Conservation (phyloP, 192 early-diverging fungal genomes). For the Dimargaris cristalligena region DNA sequence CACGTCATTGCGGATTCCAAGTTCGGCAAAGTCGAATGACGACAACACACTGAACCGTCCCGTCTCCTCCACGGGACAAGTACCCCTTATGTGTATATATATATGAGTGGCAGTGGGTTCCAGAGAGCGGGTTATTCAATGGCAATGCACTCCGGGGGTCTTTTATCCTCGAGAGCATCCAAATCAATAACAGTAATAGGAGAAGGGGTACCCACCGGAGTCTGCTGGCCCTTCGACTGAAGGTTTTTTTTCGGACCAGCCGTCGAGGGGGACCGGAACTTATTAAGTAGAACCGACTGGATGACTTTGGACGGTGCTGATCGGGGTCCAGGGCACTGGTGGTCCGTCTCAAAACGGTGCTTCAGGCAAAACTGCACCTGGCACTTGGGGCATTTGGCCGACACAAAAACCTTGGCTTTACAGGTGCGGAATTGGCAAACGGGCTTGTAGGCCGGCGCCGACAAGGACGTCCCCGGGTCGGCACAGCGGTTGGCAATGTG, state of each 20-base stretch:
- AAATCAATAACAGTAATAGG: neutral
- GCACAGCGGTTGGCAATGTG: conserved; percentile 47
- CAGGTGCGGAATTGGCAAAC: conserved; percentile 45
- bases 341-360: conserved; percentile 59
- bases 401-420: conserved; percentile 44
- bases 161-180: neutral
- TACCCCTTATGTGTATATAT: no score
- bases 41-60: no score
- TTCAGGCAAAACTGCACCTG: conserved; percentile 51
- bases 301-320: neutral
- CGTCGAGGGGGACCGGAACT: neutral
- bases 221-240: neutral
- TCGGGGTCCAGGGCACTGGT: conserved; percentile 30
- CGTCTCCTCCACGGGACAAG: no score
- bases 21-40: no score
- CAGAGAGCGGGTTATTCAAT: no score
- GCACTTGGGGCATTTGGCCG: conserved; percentile 49
- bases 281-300: neutral
- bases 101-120: no score
- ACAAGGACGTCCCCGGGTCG: conserved; percentile 28
- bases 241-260: neutral
- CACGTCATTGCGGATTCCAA: no score
- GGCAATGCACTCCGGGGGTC: no score
- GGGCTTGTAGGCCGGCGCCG: conserved; percentile 32
- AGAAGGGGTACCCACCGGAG: neutral